Evolutionary conservation across 441 rosid species (phyloP).

Genomic region (Erodium trifolium): DNA sequence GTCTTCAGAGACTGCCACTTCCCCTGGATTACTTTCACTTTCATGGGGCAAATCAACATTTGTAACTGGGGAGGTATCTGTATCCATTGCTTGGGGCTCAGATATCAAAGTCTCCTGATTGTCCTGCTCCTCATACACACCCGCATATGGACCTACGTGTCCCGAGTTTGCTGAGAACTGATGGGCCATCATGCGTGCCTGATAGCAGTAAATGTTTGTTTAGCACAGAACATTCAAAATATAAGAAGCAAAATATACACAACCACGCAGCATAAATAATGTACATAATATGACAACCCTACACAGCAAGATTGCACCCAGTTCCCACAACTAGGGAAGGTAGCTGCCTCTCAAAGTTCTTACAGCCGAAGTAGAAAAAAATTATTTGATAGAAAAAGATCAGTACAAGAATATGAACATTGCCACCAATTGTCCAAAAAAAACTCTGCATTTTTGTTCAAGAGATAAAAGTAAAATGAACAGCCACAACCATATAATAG

Average conservation of each 20-base stretch:
- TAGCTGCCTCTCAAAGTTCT: background rate
- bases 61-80: constrained; percentile 21
- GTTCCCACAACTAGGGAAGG: background rate
- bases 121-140: constrained; percentile 15
- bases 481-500: background rate
- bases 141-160: background rate
- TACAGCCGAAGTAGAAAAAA: background rate
- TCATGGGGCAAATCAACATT: constrained; percentile 18
- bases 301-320: background rate
- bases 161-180: constrained; percentile 29
- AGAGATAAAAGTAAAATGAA: background rate
- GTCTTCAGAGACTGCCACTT: constrained; percentile 26
- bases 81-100: constrained; percentile 18
- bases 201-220: constrained; percentile 10
- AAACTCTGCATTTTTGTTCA: background rate
- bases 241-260: background rate
- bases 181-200: constrained; percentile 27
- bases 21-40: constrained; percentile 20
- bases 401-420: background rate
- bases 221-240: background rate
- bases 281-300: background rate
- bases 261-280: background rate
- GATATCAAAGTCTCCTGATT: constrained; percentile 15
- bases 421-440: background rate
- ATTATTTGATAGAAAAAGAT: background rate